Evolutionary conservation across 106 monocot species (phyloP), one percentile per base, ranked within the genome.

Genomic region (Phalaenopsis aphrodite): DNA sequence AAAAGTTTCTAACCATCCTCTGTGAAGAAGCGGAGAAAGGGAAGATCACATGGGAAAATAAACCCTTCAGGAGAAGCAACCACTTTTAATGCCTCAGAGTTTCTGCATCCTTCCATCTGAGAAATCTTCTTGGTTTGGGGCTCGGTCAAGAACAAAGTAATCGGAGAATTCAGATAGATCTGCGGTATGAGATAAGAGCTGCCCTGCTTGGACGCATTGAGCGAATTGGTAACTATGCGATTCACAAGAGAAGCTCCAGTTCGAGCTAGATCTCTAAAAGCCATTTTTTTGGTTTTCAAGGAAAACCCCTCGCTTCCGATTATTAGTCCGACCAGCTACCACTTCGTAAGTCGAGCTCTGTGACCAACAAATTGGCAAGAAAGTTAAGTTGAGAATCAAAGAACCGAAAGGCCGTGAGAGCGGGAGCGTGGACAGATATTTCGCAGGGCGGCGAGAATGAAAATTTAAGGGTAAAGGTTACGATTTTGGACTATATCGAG

Each of bases 21-120:
- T 18, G 87, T 89, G 87, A 91, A 85, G 84, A 89, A 91, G 9
- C 87, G 87, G 72, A 87, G 83, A 72, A 85, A 91, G 66, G 89
- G 91, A 5, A 91, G 85, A 52, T 87, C 91, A 57, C 87, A 91
- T 8, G 91, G 91, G 42, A 91, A 91, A 37, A 47, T 79, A 23
- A 84, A 18, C 72, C 87, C 85, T 5, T 77, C 81, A 3, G 48
- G 55, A 8, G 87, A 89, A 38, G 84, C 76, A 43, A 85, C 42
- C 11, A 24, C 45, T 74, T 61, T 83, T 49, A 89, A 18, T 2
- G 81, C 68, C 24, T 85, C 79, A 5, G 85, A 77, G 12, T 89
- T 83, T 41, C 67, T 46, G 45, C 72, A 52, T 16, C 19, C 37
- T 16, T 75, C 76, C 61, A 46, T 18, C 56, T 38, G 73, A 57